Percentiles rank a stretch among this genome's conserved stretches.
Conservation (phyloP, 1,284 basidiomycete genomes). For the Cutaneotrichosporon cyanovorans region DNA sequence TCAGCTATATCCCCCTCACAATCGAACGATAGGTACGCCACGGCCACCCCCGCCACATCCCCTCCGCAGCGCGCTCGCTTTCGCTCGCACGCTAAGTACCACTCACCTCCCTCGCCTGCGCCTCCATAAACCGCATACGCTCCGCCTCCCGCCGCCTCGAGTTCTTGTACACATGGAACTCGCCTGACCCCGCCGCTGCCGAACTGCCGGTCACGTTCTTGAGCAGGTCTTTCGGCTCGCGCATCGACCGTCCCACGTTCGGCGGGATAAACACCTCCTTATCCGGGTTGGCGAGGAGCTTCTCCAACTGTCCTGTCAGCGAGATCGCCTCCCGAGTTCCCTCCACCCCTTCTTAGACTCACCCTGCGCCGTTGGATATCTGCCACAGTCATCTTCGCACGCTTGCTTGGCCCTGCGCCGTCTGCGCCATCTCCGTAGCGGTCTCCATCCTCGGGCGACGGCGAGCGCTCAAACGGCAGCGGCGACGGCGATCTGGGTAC, state of each 20-base stretch:
- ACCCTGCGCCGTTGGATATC: constrained; percentile 31
- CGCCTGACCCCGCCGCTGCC: constrained; percentile 79
- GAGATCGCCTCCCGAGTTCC: neutral
- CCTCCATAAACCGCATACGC: constrained; percentile 82
- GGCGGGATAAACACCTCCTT: constrained; percentile 70
- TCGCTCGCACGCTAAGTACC: neutral
- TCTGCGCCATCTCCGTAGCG: neutral
- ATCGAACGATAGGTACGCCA: too few species aligned
- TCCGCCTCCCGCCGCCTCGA: constrained; percentile 90
- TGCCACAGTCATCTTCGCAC: constrained; percentile 20
- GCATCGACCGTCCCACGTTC: constrained; percentile 49
- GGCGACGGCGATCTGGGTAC: constrained; percentile 10
- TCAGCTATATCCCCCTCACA: too few species aligned
- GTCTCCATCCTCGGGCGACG: constrained; percentile 2
- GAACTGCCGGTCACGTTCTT: constrained; percentile 94
- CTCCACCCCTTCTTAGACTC: neutral
- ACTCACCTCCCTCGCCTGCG: constrained; percentile 65
- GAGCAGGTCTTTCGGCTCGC: constrained; percentile 87
- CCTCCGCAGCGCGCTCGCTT: neutral
- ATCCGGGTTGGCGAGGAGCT: constrained; percentile 74
- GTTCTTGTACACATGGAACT: constrained; percentile 98
- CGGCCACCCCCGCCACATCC: neutral
- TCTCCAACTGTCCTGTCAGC: constrained; percentile 59
- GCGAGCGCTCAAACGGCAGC: constrained; percentile 12
- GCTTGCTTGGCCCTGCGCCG: constrained; percentile 8